Base-by-base conservation (phyloP, 192 early-diverging fungal genomes). In the Linderina pennispora region DNA sequence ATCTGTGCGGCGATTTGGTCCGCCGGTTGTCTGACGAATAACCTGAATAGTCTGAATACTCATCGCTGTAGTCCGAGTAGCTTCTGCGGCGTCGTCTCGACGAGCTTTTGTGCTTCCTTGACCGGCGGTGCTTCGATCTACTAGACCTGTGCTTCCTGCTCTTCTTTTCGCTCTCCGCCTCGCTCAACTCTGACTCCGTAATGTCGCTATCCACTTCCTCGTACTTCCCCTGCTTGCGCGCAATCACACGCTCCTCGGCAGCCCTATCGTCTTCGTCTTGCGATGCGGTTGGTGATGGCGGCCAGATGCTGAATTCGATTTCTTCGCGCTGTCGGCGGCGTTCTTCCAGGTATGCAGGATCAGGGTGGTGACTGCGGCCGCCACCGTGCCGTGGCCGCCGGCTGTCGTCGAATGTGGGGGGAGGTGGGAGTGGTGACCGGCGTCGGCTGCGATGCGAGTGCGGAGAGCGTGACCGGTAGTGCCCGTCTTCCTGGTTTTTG, bases 301-400 rank as follows among this genome's bases (percentile, higher is more conserved):
- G 60, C 80, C 80, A 82, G 17, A 82, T 76, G 0, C 76, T 74
- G 28, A 74, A 67, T 17, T 56, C 26, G 22, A 47, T 74, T 2
- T 56, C 48, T 17, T 75, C 47, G 4, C 77, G 59, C 32, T 77
- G 46, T 0, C 48, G 55, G 17, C 62, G 56, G 23, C 79, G 48
- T 22, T 58, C 45, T 16, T 38, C 50, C 31, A 61, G 38, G 35
- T 55, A 59, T 24, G 67, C 60, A n/a, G 59, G 50, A 14, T 59
- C 60, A 2, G 45, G 45, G 13, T 40, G 38, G 16, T 50, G 49
- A 25, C 55, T 36, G 18, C 19, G 31, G 11, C 28, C 25, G 37
- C 37, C 36, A 31, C 32, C 4, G 13, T 20, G 38, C 7, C 45
- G 54, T 16, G 22, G 17, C 1, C 45, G 34, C 20, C 36, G 19